These are phyloP conservation scores for Monilinia aucupariae DNA, from an alignment of 2,329 filamentous ascomycete genomes.

Conservation along the genomic window DNA sequence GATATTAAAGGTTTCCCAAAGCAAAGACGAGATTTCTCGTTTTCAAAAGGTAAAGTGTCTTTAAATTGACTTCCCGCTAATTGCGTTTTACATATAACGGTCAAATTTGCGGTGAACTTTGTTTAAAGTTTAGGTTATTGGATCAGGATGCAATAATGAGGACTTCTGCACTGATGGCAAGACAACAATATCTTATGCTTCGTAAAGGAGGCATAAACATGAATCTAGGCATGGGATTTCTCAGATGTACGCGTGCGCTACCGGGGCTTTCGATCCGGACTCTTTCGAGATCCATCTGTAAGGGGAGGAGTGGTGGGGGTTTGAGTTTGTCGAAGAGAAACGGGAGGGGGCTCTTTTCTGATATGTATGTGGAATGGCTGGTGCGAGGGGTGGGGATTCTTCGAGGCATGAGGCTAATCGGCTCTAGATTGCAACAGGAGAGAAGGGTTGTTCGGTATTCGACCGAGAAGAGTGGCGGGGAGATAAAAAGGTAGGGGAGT, in stretches of 20 bases:
- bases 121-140: neutral
- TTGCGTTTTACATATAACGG: neutral
- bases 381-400: neutral
- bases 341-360: neutral
- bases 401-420: neutral
- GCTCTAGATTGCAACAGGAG: neutral
- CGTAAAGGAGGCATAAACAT: neutral
- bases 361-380: constrained; percentile 1
- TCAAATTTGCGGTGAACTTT: neutral
- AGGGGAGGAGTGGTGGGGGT: neutral
- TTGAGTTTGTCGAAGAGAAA: neutral
- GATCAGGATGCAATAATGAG: neutral
- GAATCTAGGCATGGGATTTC: neutral
- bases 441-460: neutral
- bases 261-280: neutral
- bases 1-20: neutral
- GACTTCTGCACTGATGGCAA: neutral
- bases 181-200: neutral
- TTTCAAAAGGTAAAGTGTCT: neutral
- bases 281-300: neutral
- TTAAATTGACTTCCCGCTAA: neutral
- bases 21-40: neutral
- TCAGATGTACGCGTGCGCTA: neutral
- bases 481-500: neutral
- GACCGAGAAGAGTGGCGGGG: neutral